These are phyloP conservation scores for Elongisporangium senticosum DNA, from an alignment of 352 stramenopile genomes.

Conservation along the genomic window DNA sequence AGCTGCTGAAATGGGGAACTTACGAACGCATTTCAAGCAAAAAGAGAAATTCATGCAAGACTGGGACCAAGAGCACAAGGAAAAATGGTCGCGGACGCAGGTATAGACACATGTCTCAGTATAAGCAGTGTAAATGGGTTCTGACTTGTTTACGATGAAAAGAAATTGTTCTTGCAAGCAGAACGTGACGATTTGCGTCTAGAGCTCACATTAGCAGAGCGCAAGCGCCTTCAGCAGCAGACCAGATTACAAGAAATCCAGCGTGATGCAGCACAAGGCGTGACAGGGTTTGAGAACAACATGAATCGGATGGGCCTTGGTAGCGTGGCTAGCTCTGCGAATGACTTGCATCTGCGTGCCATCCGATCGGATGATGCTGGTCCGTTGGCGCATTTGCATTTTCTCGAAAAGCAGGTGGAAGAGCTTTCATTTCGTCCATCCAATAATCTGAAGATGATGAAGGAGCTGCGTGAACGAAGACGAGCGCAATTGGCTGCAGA, in stretches of 20 bases:
- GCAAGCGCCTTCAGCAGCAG: conserved; percentile 24
- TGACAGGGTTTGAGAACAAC: conserved; percentile 60
- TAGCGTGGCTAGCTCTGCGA: conserved; percentile 2
- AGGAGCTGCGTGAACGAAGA: conserved; percentile 60
- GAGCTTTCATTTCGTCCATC: conserved; percentile 60
- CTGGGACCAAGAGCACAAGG: conserved; percentile 49
- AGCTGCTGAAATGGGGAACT: conserved; percentile 15
- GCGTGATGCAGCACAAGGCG: conserved; percentile 32
- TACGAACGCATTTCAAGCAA: conserved; percentile 47
- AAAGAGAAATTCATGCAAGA: conserved; percentile 53
- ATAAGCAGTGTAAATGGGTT: neutral
- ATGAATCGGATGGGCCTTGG: conserved; percentile 50
- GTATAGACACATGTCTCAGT: conserved; percentile 11
- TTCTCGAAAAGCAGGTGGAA: conserved; percentile 40
- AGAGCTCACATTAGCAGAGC: conserved; percentile 51
- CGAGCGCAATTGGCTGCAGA: conserved; percentile 62
- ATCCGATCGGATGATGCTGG: conserved; percentile 35
- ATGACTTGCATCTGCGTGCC: conserved; percentile 23
- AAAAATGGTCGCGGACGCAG: conserved; percentile 55
- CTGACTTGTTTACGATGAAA: neutral
- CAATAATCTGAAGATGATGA: conserved; percentile 84
- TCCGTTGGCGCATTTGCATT: conserved; percentile 29
- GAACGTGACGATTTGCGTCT: conserved; percentile 54
- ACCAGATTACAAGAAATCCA: conserved; percentile 21
- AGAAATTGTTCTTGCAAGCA: conserved; percentile 14